phyloP scores from a whole-genome alignment of 176 grass and related monocot genomes.

The Zoysia japonica region DNA sequence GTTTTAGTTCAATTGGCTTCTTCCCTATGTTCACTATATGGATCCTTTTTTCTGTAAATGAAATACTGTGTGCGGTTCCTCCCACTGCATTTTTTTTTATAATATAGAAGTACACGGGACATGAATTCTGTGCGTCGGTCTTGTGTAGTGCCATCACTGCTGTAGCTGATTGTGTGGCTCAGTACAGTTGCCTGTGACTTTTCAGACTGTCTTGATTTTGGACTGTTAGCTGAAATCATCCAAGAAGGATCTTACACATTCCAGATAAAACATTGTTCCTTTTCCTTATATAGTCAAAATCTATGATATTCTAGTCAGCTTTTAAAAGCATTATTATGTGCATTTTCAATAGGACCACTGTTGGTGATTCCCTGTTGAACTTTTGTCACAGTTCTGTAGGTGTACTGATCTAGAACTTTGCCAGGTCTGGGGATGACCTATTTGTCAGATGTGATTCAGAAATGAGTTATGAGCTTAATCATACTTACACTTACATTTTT shows the following conservation, averaged over 20 bases:
- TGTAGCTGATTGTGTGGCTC: background rate
- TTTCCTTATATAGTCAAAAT: background rate
- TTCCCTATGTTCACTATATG: background rate
- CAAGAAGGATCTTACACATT: slow-evolving; percentile 2
- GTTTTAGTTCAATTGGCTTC: slow-evolving; percentile 1
- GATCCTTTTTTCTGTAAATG: too few species aligned
- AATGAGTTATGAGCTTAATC: background rate
- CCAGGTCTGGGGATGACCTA: background rate
- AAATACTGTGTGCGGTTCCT: too few species aligned
- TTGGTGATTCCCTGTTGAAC: background rate
- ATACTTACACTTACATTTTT: background rate
- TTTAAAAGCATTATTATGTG: background rate
- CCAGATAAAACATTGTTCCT: background rate
- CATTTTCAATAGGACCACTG: slow-evolving; percentile 2
- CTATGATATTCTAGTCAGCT: background rate
- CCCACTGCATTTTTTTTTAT: too few species aligned
- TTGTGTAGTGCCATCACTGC: slow-evolving; percentile 5
- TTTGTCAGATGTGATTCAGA: background rate
- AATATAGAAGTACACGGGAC: too few species aligned
- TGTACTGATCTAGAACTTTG: background rate
- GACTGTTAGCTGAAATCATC: background rate
- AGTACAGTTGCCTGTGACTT: background rate
- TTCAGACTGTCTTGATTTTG: background rate
- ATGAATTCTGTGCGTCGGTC: background rate
- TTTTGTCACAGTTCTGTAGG: background rate